phyloP scores from a whole-genome alignment of 441 rosid species.

The Omphalea diandra region DNA sequence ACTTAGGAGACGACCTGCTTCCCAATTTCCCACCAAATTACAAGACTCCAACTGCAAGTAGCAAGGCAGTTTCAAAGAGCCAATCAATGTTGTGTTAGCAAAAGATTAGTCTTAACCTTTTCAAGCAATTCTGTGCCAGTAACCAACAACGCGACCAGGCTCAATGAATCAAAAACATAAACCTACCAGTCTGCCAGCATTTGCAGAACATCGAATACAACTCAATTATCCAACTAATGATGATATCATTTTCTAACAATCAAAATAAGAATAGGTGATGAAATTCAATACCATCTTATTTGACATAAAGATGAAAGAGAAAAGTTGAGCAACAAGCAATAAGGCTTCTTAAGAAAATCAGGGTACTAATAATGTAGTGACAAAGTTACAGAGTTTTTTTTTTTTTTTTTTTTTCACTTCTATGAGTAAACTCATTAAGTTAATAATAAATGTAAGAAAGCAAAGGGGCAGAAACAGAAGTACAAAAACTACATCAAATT shows the following conservation, averaged over 20 bases:
- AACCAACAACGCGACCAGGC: neutral
- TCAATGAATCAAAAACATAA: neutral
- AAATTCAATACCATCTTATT: neutral
- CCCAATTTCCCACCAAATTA: neutral
- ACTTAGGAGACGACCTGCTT: too few species aligned
- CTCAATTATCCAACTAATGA: neutral
- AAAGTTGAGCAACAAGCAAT: neutral
- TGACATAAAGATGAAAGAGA: neutral
- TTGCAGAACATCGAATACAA: neutral
- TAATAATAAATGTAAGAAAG: neutral
- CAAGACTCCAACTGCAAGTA: neutral
- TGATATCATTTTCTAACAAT: neutral
- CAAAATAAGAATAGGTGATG: neutral
- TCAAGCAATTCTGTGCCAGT: neutral
- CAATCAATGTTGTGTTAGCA: too few species aligned
- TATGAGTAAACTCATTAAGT: neutral
- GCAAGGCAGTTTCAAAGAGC: too few species aligned
- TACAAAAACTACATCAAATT: slow-evolving; percentile 5
- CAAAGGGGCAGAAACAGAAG: neutral
- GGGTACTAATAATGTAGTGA: neutral
- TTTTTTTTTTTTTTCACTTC: too few species aligned
- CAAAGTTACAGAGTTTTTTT: neutral
- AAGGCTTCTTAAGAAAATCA: neutral
- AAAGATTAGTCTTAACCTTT: neutral
- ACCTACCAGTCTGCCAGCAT: neutral